A percentile compares a stretch with the other conserved stretches of the same genome.
Conservation (phyloP, 2,329 filamentous ascomycete genomes). For the Cladorrhinum sp. region DNA sequence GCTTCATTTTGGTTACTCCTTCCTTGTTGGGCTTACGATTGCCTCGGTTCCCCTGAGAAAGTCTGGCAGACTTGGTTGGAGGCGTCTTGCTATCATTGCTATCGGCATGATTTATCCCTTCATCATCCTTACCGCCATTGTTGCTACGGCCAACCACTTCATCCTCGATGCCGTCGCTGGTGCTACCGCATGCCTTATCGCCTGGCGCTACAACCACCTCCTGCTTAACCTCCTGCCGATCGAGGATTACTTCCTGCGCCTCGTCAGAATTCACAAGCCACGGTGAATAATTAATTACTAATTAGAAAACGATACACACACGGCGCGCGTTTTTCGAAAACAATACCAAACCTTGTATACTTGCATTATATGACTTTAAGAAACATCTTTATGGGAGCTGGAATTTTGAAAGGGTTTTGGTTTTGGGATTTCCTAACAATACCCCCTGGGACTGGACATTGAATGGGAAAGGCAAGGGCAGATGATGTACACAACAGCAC, state of each 20-base stretch:
- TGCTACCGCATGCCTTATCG: constrained; percentile 60
- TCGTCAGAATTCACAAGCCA: constrained; percentile 64
- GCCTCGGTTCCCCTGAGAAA: constrained; percentile 61
- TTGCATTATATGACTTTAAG: neutral
- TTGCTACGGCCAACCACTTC: constrained; percentile 72
- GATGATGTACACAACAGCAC: neutral
- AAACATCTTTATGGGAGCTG: neutral
- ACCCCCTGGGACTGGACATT: neutral
- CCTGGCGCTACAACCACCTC: constrained; percentile 55
- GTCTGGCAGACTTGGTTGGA: constrained; percentile 49
- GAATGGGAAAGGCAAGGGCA: neutral
- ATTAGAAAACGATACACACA: neutral
- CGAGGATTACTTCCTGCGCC: constrained; percentile 66
- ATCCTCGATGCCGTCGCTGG: constrained; percentile 69
- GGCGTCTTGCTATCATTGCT: constrained; percentile 43
- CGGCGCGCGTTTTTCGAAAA: neutral
- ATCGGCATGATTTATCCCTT: constrained; percentile 62
- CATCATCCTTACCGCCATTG: constrained; percentile 64
- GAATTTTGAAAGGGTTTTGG: neutral
- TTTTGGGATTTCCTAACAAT: neutral
- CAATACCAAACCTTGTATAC: neutral
- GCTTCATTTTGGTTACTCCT: constrained; percentile 71
- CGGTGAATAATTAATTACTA: constrained; percentile 3
- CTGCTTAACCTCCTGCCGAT: constrained; percentile 62
- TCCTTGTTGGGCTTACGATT: constrained; percentile 69